Evolutionary conservation across 192 early-diverging fungal species (phyloP).

Genomic region (Backusella australiensis): DNA sequence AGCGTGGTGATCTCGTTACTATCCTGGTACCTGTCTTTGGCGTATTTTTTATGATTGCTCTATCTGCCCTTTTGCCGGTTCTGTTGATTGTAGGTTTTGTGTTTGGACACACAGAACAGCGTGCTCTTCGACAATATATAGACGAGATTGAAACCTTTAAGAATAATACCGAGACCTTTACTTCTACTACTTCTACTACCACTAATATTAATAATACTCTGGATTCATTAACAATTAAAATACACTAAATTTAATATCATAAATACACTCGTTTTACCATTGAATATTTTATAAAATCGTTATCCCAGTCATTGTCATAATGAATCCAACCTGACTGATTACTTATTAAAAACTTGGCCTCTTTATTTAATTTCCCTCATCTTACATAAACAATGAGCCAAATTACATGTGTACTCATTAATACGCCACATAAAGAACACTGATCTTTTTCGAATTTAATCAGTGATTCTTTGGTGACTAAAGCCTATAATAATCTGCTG

Average conservation of each 20-base stretch:
- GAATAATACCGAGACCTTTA: background rate
- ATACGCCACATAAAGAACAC: too few relatives aligned
- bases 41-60: background rate
- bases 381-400: too few relatives aligned
- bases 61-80: background rate
- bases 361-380: too few relatives aligned
- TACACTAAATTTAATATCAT: background rate
- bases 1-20: background rate
- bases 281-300: background rate
- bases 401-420: too few relatives aligned
- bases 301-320: background rate
- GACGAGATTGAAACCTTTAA: constrained; percentile 12
- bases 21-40: constrained; percentile 16
- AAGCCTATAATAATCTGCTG: too few relatives aligned
- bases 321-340: background rate
- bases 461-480: too few relatives aligned
- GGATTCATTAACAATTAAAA: background rate
- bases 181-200: background rate
- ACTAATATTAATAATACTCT: background rate
- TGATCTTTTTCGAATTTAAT: too few relatives aligned
- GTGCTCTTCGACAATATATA: constrained; percentile 9
- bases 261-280: background rate
- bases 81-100: constrained; percentile 23
- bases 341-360: background rate
- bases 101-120: constrained; percentile 21